Base-by-base conservation (phyloP, 352 stramenopile genomes). In the Peronospora farinosa region DNA sequence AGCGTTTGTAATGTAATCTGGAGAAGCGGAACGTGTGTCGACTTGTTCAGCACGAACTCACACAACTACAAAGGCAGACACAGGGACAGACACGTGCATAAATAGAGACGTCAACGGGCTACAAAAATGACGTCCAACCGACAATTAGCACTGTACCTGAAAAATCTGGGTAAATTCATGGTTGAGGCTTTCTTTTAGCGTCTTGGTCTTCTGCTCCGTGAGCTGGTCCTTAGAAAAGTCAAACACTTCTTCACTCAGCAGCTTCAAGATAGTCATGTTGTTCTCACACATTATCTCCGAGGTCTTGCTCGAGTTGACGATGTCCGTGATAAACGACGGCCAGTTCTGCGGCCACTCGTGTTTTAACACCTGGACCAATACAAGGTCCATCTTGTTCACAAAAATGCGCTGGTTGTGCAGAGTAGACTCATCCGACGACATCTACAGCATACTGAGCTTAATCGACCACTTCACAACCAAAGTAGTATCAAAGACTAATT, bases 331-430 rank as follows among this genome's bases (percentile, higher is more conserved):
- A 69, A 99, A 99, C 52, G 80, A 90, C 19, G 96, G 95, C 97
- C 97, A 99, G 69, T 99, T 99, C 63, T 99, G 94, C 16, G 97
- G 97, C 97, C 97, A 99, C 74, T 99, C 97, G 72, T 99, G 96
- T 82, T 99, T 99, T 42, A 99, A 71, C 48, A 99, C 97, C 57
- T 87, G 76, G 19, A 93, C 81, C n/a, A 99, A 84, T 46, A 98
- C 97, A 12, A 99, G 79, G 56, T 99, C 97, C 68, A 97, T 79
- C 69, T 96, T 96, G 60, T 92, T 80, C 54, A 98, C 84, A 63
- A 98, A 97, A 51, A 98, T 84, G 50, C 83, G 83, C 64, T 98
- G 85, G 47, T 80, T 74, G 27, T 79, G 88, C 55, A 96, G 74
- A 16, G 78, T 88, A 6, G 67, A 67, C 60, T 98, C 91, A 46